Base-by-base conservation (phyloP, 1,139 yeast genomes). In the Diutina catenulata region DNA sequence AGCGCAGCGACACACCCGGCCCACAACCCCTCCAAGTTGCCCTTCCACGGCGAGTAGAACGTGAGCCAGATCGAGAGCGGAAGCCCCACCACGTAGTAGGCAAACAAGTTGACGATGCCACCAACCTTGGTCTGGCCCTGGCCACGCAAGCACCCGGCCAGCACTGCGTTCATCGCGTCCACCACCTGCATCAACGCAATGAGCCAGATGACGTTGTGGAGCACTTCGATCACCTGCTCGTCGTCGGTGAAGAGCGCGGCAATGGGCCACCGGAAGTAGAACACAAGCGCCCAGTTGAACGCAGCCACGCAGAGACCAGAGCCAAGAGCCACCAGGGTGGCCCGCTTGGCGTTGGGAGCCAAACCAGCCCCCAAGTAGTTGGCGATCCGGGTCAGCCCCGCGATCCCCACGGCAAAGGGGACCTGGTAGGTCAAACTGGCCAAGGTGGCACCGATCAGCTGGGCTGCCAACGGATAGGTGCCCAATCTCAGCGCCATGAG, bases 391-490 rank as follows among this genome's bases (percentile, higher is more conserved):
- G 95, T 86, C 1, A 94, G 79, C 0, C 88, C 69, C 0, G 94
- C 94, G 37, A 86, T 86, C 31, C 94, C 80, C 4, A 84, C 74
- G 0, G 95, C 91, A 64, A 87, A 87, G 11, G 95, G 95, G 11
- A 83, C 68, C 80, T 84, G 87, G 49, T 82, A 87, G 1, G 86
- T 63, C 39, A 87, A 61, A 2, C 93, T 80, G 1, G 91, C 88
- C 38, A 84, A 67, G 3, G 94, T 80, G 4, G 93, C 77, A 0
- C 83, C 78, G 0, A 94, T 88, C 36, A 94, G 80, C 55, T 87
- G 95, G 0, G 95, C 91, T 0, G 95, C 95, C 46, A 87, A 60
- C 39, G 81, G 83, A 3, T 74, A 69, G 1, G 94, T 81, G 3
- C 96, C 95, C 49, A 82, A 80, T 45, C 76, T 76, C 1, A 94